Evolutionary conservation across 768 basidiomycete species (phyloP), one percentile per base, ranked within the genome.

Genomic region (Boletus vermiculosoides): DNA sequence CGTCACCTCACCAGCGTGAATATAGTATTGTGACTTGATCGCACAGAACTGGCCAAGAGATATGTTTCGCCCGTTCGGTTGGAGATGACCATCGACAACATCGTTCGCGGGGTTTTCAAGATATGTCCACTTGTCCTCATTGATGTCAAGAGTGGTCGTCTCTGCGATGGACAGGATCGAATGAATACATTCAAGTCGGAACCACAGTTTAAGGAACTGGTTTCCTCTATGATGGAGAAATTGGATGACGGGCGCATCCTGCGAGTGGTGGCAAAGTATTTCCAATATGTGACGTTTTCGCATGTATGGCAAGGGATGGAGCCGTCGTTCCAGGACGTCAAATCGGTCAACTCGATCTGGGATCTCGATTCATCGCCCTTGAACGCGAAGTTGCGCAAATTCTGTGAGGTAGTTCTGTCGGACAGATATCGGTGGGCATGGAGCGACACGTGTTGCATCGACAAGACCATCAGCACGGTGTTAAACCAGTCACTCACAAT

Each of bases 261-360:
- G 16, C 30, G 22, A 9, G 45, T 22, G 5, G 56, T 55, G 6
- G 44, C 5, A 11, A 18, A 34, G n/a, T 57, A 54, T 34, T 55
- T 55, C n/a, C 18, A 33, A 18, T 55, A 55, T 12, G 54, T 55
- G n/a, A 55, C 13, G 18, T 33, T 53, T 34, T 57, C 28, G 18
- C 28, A 45, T n/a, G 45, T 45, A 25, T 45, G 44, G 44, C 16
- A 45, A 45, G 44, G 44, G 28, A 11, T 7, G 18, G 45, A 45
- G 18, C 45, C 45, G 5, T 45, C 45, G 1, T 45, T 45, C 33
- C 20, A 54, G 30, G 51, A 54, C 3, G 36, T 57, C 28, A 34
- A 28, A 3, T 8, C 12, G 13, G 49, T 22, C 22, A 23, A 31
- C 18, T 54, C 55, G 1, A 30, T 57, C 52, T 46, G 40, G 28